phyloP scores from a whole-genome alignment of 495 filamentous ascomycete species.

The Terfezia boudieri region DNA sequence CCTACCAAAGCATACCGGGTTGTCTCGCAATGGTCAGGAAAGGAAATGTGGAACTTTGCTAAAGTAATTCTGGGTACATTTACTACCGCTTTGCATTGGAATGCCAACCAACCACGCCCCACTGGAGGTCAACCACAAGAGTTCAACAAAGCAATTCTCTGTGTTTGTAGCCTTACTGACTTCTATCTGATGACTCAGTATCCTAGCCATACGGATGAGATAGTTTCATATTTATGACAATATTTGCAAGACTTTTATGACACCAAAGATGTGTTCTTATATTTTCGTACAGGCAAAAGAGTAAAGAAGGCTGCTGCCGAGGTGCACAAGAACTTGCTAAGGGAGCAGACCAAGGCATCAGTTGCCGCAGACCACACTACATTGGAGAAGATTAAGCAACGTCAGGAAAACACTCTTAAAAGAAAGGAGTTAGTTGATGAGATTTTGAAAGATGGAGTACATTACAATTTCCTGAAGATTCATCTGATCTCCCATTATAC shows the following conservation, averaged over 20 bases:
- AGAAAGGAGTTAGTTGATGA: too few species aligned
- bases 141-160: slow-evolving; percentile 1
- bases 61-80: not conserved
- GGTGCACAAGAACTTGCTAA: too few species aligned
- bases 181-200: slow-evolving; percentile 2
- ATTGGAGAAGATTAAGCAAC: too few species aligned
- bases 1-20: not conserved
- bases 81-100: not conserved
- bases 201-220: not conserved
- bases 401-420: too few species aligned
- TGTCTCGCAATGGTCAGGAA: not conserved
- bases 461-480: not conserved
- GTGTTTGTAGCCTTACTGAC: not conserved
- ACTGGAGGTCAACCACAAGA: not conserved
- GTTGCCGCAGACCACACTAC: too few species aligned
- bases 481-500: not conserved
- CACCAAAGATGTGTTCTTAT: slow-evolving; percentile 2
- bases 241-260: slow-evolving; percentile 2
- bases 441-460: not conserved
- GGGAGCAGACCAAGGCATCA: too few species aligned
- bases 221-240: not conserved
- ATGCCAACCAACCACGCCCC: not conserved
- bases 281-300: not conserved
- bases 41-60: not conserved
- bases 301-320: too few species aligned